phyloP scores from a whole-genome alignment of 163 green algal species.

The Scenedesmus sp. region DNA sequence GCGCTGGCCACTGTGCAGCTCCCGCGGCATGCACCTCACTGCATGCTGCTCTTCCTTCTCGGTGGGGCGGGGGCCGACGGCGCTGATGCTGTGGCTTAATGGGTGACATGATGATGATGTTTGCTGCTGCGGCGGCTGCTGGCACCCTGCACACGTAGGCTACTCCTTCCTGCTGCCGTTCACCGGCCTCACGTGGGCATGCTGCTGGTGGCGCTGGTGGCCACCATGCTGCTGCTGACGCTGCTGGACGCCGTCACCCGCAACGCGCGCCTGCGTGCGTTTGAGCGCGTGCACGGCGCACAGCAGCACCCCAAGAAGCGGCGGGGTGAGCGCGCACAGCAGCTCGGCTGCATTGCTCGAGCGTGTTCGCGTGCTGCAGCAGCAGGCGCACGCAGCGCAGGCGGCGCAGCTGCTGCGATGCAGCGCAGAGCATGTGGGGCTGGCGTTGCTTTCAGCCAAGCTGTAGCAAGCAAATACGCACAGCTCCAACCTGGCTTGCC shows the following conservation, averaged over 20 bases:
- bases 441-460: too few relatives aligned
- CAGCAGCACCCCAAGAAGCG: not conserved
- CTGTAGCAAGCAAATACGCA: not conserved
- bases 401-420: too few relatives aligned
- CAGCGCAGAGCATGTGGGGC: too few relatives aligned
- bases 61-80: too few relatives aligned
- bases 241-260: slow-evolving; percentile 24
- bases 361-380: not conserved
- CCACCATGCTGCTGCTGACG: not conserved
- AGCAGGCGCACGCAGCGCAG: not conserved
- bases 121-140: not conserved
- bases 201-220: slow-evolving; percentile 24
- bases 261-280: not conserved
- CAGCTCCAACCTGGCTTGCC: too few relatives aligned
- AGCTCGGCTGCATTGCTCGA: too few relatives aligned
- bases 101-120: not conserved
- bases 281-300: slow-evolving; percentile 22
- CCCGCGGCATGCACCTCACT: not conserved
- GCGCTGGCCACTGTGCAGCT: not conserved
- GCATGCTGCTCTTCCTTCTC: not conserved
- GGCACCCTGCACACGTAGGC: not conserved
- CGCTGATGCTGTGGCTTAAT: not conserved
- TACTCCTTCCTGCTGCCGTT: slow-evolving; percentile 54
- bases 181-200: not conserved
- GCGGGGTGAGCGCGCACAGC: slow-evolving; percentile 40